Base-by-base conservation (phyloP, 129 eudicot genomes). In the Lactuca sativa region DNA sequence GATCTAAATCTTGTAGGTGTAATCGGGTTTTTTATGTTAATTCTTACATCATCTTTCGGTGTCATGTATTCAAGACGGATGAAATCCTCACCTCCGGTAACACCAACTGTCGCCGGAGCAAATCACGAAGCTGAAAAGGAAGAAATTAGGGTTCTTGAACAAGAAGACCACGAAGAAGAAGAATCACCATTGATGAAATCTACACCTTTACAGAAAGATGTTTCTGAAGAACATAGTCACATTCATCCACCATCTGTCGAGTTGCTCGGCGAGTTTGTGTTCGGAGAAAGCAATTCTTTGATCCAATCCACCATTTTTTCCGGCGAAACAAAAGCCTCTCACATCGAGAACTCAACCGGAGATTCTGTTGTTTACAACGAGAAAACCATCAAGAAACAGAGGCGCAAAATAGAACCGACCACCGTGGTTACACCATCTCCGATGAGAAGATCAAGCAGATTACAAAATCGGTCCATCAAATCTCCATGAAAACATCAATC, bases 371-470 rank as follows among this genome's bases (percentile, higher is more conserved):
- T 63, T 73, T 67, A 12, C 12, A 47, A n/a, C 4, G 15, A 47
- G 52, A 47, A 47, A 4, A 73, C 77, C 40, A 47, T 56, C 25
- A 85, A 73, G 79, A 88, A 80, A 78, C 82, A 91, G 92, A 76
- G 77, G 41, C 74, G 78, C 59, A 78, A 56, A 78, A 73, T 55
- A 54, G 83, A 70, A 65, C 66, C 43, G 69, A 74, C 49, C 15
- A 63, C 44, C 80, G 4, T 56, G 53, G 76, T 36, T 18, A 51
- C 67, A 18, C 58, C 85, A 37, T 81, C 95, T 44, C 76, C 97
- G 4, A 77, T 85, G 54, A 91, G 97, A 66, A 78, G 97, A 80
- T 91, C 97, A 60, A 82, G 81, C 62, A 62, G 97, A 67, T 61
- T 88, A 14, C 92, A 83, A 40, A 72, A 52, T 51, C 85, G 82